Base-by-base conservation (phyloP, 495 filamentous ascomycete genomes). In the Cercophora scortea region DNA sequence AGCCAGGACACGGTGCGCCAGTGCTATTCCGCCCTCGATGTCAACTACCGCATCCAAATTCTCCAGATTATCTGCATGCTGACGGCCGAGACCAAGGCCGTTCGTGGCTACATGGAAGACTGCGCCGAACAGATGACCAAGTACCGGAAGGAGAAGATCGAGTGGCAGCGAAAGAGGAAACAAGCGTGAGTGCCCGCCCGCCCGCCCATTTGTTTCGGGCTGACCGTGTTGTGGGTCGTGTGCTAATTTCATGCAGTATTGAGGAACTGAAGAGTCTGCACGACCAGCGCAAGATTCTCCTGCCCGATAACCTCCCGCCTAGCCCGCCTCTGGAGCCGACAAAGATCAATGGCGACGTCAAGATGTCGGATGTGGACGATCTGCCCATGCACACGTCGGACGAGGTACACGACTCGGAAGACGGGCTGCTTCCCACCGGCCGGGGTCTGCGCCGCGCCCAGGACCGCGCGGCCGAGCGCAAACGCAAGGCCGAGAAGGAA, bases 61-160 rank as follows among this genome's bases (percentile, higher is more conserved):
- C 76, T 97, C 33, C 85, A 96, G 68, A 89, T 93, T 16, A 78
- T 96, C 50, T 89, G 87, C 61, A 85, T 90, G 73, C 78, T 97
- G 45, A 88, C 85, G n/a, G 71, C 90, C 44, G 85, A 89, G 58
- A 95, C 92, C 3, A 88, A 86, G 62, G 83, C 85, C 2, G 81
- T 97, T 51, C 81, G 89, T 38, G 83, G 82, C 13, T 95, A 93
- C 61, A 86, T 98, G 72, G 90, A 95, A 52, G 83, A 91, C 55
- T 94, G 90, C 68, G 86, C 83, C 44, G 86, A 90, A 55, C 83
- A 87, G 52, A 96, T 96, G 94, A 98, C 93, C 3, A 81, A 81
- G 41, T 86, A 90, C 61, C 79, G 93, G 16, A 98, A 97, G 68
- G 87, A 94, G 66, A 97, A 95, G 70, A 96, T 95, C 51, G 88